Percentiles rank a stretch among this genome's conserved stretches.
phyloP scores from a whole-genome alignment of 345 rosid species.

The Rhodomyrtus tomentosa region DNA sequence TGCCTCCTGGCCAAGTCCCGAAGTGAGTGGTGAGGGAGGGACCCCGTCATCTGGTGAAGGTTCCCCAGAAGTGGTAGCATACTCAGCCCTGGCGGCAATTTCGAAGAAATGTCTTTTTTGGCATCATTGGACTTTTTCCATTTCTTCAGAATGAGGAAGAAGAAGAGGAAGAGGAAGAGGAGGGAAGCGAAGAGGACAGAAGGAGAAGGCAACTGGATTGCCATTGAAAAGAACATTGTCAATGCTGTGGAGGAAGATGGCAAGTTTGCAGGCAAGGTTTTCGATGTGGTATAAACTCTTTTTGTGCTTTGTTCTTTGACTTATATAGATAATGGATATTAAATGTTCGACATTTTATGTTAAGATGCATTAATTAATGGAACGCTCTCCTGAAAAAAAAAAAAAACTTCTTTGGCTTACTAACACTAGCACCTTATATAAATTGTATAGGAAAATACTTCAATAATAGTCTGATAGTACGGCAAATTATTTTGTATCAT shows the following conservation, averaged over 20 bases:
- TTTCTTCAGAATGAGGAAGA: neutral
- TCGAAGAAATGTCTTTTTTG: neutral
- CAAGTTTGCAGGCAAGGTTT: neutral
- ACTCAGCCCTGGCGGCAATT: constrained; percentile 14
- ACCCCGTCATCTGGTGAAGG: constrained; percentile 13
- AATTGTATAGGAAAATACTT: too few relatives aligned
- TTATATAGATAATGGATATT: neutral
- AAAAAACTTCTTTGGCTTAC: neutral
- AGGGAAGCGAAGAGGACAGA: neutral
- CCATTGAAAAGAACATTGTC: neutral
- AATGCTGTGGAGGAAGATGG: neutral
- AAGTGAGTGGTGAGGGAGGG: constrained; percentile 19
- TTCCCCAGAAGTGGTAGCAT: constrained; percentile 20
- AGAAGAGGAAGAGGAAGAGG: neutral
- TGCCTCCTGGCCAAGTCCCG: constrained; percentile 8
- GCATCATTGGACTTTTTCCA: neutral
- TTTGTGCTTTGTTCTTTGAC: neutral
- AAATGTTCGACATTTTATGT: neutral
- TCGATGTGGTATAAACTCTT: neutral
- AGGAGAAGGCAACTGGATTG: neutral
- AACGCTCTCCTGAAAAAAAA: neutral
- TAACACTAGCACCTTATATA: neutral
- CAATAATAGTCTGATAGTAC: too few relatives aligned
- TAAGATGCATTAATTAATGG: neutral
- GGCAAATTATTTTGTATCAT: too few relatives aligned